Percentiles rank a stretch among this genome's conserved stretches.
Conservation (phyloP, 108 stramenopile genomes). For the Cyclotella sp. region DNA sequence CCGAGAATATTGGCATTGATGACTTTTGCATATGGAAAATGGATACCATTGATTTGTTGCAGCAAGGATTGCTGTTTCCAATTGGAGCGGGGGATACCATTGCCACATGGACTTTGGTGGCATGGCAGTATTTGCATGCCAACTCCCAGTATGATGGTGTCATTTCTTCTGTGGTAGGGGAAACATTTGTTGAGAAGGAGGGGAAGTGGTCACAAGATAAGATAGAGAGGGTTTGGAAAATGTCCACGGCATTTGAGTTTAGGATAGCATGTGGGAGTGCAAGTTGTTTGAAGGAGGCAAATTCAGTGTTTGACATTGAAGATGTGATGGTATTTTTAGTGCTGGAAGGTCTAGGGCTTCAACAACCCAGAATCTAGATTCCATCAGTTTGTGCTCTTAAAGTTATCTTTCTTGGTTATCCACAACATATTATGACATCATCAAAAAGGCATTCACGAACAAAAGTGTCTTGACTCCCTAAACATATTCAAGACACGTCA, state of each 20-base stretch:
- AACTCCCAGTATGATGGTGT: conserved; percentile 30
- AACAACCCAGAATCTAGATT: too few species aligned
- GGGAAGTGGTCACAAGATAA: conserved; percentile 25
- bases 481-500: too few species aligned
- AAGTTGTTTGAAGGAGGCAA: conserved; percentile 82
- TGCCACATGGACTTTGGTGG: too few species aligned
- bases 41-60: conserved; percentile 49
- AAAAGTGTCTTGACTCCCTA: too few species aligned
- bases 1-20: conserved; percentile 3
- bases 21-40: conserved; percentile 53
- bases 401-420: too few species aligned
- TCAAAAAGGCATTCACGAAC: too few species aligned
- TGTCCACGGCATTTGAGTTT: conserved; percentile 58
- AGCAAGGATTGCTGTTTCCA: conserved; percentile 81
- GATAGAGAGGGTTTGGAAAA: conserved; percentile 11
- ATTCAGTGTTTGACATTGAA: conserved; percentile 70
- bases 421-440: too few species aligned
- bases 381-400: too few species aligned
- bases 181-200: conserved; percentile 4
- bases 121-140: too few species aligned
- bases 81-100: too few species aligned
- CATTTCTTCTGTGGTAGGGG: conserved; percentile 9
- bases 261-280: too few species aligned
- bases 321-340: conserved; percentile 64
- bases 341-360: too few species aligned